A percentile compares a stretch with the other conserved stretches of the same genome.
Evolutionary conservation across 345 rosid species (phyloP).

Genomic region (Noccaea caerulescens): DNA sequence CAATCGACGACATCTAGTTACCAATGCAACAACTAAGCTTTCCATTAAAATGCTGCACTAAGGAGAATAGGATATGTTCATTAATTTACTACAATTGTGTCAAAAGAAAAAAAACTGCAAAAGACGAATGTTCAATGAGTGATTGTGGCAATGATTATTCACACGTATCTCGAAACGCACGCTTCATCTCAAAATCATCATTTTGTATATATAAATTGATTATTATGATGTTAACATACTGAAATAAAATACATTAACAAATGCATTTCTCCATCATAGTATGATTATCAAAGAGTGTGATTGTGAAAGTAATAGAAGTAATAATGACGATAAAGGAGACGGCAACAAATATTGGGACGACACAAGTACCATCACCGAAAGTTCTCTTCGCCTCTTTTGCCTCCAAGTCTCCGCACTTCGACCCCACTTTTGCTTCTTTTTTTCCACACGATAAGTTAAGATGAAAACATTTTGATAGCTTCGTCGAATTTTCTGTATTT

Average conservation of each 20-base stretch:
- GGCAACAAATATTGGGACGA: slow-evolving; percentile 29
- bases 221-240: neutral
- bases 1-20: neutral
- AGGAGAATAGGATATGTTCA: slow-evolving; percentile 2
- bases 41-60: neutral
- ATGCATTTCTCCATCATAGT: slow-evolving; percentile 29
- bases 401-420: slow-evolving; percentile 33
- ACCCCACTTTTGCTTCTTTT: slow-evolving; percentile 15
- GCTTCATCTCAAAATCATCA: slow-evolving; percentile 39
- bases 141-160: slow-evolving; percentile 45
- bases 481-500: neutral
- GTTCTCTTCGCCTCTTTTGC: slow-evolving; percentile 20
- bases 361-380: slow-evolving; percentile 45
- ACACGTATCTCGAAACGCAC: slow-evolving; percentile 45
- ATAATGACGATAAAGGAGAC: slow-evolving; percentile 28
- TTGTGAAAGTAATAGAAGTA: neutral
- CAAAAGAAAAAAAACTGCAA: neutral
- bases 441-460: neutral
- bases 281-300: slow-evolving; percentile 12
- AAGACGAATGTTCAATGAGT: slow-evolving; percentile 34
- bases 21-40: neutral
- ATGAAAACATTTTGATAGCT: no score
- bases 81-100: slow-evolving; percentile 13
- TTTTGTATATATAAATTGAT: slow-evolving; percentile 18
- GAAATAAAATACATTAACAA: neutral